These are phyloP conservation scores for Ambrosiella xylebori DNA, from an alignment of 2,329 filamentous ascomycete genomes.

Conservation along the genomic window DNA sequence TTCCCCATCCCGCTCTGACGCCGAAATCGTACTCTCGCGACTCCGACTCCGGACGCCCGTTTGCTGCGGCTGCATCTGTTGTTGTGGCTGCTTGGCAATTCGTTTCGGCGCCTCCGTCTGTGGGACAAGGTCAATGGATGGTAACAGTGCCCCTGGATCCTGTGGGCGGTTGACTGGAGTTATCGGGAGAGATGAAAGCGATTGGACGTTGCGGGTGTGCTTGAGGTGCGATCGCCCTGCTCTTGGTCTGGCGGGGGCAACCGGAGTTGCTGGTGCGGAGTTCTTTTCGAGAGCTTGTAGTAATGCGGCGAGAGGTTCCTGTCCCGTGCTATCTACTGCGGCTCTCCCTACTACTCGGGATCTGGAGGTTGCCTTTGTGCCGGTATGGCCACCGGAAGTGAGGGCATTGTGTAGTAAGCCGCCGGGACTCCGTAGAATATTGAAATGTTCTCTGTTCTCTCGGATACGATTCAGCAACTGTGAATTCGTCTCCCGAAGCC, in stretches of 20 bases:
- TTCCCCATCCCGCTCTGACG: slow-evolving; percentile 7
- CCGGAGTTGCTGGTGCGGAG: slow-evolving; percentile 57
- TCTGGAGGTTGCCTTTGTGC: no score
- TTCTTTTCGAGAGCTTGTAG: slow-evolving; percentile 58
- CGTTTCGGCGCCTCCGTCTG: slow-evolving; percentile 39
- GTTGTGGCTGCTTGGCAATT: slow-evolving; percentile 17
- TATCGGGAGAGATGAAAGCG: slow-evolving; percentile 61
- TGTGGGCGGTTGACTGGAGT: slow-evolving; percentile 44
- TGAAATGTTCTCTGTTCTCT: slow-evolving; percentile 77
- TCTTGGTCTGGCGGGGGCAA: slow-evolving; percentile 23
- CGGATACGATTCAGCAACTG: slow-evolving; percentile 68
- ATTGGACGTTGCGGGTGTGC: slow-evolving; percentile 63
- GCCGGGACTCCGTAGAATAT: slow-evolving; percentile 58
- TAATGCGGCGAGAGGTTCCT: slow-evolving; percentile 58
- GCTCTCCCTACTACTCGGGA: not conserved
- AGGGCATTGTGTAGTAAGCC: slow-evolving; percentile 46
- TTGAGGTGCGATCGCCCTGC: slow-evolving; percentile 23
- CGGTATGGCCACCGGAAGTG: slow-evolving; percentile 21
- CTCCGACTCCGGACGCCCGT: slow-evolving; percentile 33
- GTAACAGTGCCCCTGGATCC: slow-evolving; percentile 36
- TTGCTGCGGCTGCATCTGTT: slow-evolving; percentile 20
- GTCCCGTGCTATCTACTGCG: slow-evolving; percentile 23
- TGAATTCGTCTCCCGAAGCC: slow-evolving; percentile 57
- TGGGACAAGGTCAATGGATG: slow-evolving; percentile 44
- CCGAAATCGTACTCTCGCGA: slow-evolving; percentile 73